Evolutionary conservation across 768 basidiomycete species (phyloP).

Genomic region (Suillus decipiens): DNA sequence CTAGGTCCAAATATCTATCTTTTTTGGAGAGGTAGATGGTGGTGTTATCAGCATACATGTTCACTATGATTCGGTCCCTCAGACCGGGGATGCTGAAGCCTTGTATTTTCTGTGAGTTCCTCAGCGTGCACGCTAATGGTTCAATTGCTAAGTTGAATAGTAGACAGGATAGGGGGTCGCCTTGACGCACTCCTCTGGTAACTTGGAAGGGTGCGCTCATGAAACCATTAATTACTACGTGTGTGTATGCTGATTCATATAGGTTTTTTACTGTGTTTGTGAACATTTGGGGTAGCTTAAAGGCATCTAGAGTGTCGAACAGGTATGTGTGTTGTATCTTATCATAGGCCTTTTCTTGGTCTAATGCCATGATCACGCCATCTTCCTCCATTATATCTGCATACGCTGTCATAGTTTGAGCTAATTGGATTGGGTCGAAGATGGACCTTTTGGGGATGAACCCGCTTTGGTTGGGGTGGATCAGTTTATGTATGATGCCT

Average conservation of each 20-base stretch:
- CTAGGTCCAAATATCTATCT: conserved; percentile 13
- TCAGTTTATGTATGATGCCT: not conserved
- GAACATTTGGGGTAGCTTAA: conserved; percentile 32
- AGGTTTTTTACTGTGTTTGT: conserved; percentile 18
- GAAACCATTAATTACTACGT: rapidly evolving
- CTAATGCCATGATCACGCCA: conserved; percentile 30
- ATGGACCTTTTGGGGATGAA: conserved; percentile 38
- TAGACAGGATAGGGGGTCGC: not conserved
- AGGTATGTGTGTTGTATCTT: conserved; percentile 32
- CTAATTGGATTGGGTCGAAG: conserved; percentile 33
- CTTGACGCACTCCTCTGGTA: rapidly evolving
- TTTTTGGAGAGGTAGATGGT: conserved; percentile 15
- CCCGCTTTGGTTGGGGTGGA: conserved; percentile 40
- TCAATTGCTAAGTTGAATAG: not conserved
- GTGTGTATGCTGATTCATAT: not conserved
- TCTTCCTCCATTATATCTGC: conserved; percentile 26
- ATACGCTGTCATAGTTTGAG: conserved; percentile 25
- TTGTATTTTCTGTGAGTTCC: conserved; percentile 24
- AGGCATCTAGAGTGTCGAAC: conserved; percentile 27
- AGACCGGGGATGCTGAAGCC: not conserved
- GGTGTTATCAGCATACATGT: not conserved
- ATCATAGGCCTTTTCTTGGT: conserved; percentile 30
- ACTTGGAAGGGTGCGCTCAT: not conserved
- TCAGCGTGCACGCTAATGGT: not conserved
- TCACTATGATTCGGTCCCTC: rapidly evolving